Evolutionary conservation across 2,329 filamentous ascomycete genomes (phyloP), one percentile per base, ranked within the genome.

Genomic region (Fusarium hostae): DNA sequence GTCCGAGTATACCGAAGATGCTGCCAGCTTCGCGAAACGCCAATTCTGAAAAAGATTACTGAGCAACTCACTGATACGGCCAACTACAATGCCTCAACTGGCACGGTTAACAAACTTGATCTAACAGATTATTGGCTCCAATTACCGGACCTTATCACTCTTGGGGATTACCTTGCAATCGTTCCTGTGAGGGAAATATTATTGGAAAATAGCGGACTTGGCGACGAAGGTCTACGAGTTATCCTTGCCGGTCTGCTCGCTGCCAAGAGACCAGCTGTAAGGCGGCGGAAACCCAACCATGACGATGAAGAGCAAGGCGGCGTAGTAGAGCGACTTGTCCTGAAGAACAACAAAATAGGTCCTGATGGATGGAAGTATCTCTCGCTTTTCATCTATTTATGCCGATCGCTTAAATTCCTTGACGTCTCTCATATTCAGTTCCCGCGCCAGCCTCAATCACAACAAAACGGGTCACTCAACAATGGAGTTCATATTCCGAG

Each of bases 271-370:
- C 87, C 91, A 6, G 87, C 89, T 59, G 82, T 85, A 59, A 86
- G 85, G 75, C 86, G 85, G 64, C 84, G 85, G 59, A 88, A 83
- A 75, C 83, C 81, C 24, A 76, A 79, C 11, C 81, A 83, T 26
- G 82, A 83, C 12, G 64, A 80, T 2, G 81, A 83, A 16, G 82
- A 86, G 4, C 86, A 88, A 56, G 88, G 89, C 51, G 94, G 94
- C 20, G 90, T 97, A 3, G 89, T 98, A 8, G 94, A 98, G 82
- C 92, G 94, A 68, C 83, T 99, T 10, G 92, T 94, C 3, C 82
- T 99, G 44, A 97, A 97, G 82, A 94, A 97, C 81, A 98, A 98
- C 78, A 95, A 94, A 76, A 91, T 98, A 66, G 92, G 94, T 1
- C 85, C 87, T 1, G 92, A 97, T 70, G 96, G 95, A 20, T 99